Conservation (phyloP, 2,329 filamentous ascomycete species). For the Elsinoe ampelina region DNA sequence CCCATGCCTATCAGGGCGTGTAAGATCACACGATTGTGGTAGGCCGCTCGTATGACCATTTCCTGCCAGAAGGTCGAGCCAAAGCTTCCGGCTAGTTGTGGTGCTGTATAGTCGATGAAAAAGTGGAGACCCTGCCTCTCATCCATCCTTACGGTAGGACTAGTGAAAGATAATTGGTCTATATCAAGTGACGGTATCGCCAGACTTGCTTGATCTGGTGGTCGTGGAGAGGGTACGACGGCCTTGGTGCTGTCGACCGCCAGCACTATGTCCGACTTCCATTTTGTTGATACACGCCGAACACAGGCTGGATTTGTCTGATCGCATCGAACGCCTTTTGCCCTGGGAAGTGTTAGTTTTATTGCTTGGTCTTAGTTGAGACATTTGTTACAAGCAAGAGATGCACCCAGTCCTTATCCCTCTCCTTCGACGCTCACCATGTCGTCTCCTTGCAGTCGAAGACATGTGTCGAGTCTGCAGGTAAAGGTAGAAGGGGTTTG, state of each 20-base stretch:
- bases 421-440: not conserved
- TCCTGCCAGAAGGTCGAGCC: conserved; percentile 3
- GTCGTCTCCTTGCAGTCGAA: not conserved
- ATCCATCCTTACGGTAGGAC: not conserved
- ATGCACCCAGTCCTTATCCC: conserved; percentile 6
- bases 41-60: conserved; percentile 7
- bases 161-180: not conserved
- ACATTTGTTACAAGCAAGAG: not conserved
- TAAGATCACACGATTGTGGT: not conserved
- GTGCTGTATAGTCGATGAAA: not conserved
- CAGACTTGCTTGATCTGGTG: not conserved
- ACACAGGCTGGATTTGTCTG: not conserved
- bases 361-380: not conserved
- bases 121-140: conserved; percentile 1
- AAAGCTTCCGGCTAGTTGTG: conserved; percentile 5
- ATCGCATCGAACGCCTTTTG: not conserved
- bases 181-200: not conserved
- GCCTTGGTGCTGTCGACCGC: not conserved
- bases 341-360: not conserved
- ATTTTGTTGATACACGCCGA: not conserved
- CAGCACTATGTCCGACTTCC: not conserved
- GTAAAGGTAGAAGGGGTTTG: conserved; percentile 1
- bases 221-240: not conserved
- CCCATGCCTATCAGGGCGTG: not conserved
- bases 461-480: conserved; percentile 5